Conservation (phyloP, 1,139 yeast species). For the Eremothecium coryli region DNA sequence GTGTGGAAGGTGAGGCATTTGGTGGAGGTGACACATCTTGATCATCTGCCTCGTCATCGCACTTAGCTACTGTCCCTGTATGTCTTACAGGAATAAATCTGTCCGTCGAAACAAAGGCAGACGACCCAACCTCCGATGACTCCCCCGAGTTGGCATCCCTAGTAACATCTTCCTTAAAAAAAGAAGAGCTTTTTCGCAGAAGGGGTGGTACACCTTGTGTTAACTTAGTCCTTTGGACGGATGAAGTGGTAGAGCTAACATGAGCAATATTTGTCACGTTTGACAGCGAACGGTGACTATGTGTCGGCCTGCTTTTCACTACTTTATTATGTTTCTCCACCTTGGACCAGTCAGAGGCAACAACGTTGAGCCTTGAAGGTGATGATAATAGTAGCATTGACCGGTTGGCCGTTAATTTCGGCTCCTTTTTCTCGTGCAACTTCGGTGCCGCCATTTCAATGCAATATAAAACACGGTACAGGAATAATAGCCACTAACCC, state of each 20-base stretch:
- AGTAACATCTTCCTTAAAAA: slow-evolving; percentile 23
- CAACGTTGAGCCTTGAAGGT: slow-evolving; percentile 41
- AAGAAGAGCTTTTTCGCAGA: slow-evolving; percentile 27
- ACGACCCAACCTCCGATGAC: slow-evolving; percentile 6
- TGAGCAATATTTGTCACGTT: slow-evolving; percentile 11
- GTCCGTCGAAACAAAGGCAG: slow-evolving; percentile 29
- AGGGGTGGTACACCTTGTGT: slow-evolving; percentile 22
- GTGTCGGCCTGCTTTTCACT: slow-evolving; percentile 13
- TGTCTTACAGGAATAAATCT: slow-evolving; percentile 47
- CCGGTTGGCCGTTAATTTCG: slow-evolving; percentile 15
- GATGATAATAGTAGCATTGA: slow-evolving; percentile 34
- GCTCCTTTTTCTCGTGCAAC: slow-evolving; percentile 3
- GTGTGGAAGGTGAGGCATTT: slow-evolving; percentile 41
- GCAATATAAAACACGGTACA: neutral
- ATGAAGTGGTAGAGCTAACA: neutral
- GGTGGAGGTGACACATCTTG: slow-evolving; percentile 32
- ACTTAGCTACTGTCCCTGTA: slow-evolving; percentile 27
- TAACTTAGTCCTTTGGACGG: slow-evolving; percentile 7
- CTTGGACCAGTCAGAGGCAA: slow-evolving; percentile 34
- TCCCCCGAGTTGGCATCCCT: slow-evolving; percentile 8
- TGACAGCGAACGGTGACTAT: slow-evolving; percentile 9
- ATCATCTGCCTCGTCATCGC: slow-evolving; percentile 32
- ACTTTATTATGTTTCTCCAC: slow-evolving; percentile 18
- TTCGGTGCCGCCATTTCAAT: neutral
- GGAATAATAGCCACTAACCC: neutral